Evolutionary conservation across 225 moss, liverwort and hornwort species (phyloP), one percentile per base, ranked within the genome.

Genomic region (Sphagnum tenellum): DNA sequence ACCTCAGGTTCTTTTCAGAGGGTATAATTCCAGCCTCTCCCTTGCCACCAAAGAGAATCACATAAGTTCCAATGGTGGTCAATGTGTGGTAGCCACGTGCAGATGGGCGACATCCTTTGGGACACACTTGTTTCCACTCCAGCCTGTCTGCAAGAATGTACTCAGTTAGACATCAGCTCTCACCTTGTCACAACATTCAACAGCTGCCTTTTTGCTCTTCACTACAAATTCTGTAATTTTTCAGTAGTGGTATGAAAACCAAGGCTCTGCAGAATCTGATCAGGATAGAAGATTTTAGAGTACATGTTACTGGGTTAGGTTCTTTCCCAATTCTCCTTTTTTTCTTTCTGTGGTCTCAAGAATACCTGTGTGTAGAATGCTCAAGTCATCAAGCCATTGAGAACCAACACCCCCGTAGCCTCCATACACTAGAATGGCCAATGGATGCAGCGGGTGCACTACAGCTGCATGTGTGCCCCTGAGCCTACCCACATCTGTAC

Each of bases 21-120:
- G 81, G 67, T 45, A 88, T 46, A 59, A 91, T 89, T 48, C 94
- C 94, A 47, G 49, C 74, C 9, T 86, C 84, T 29, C 83, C 80
- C 79, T 94, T 94, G 5, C 94, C 94, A 5, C 94, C 94, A 61
- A 85, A 91, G 3, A 91, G 67, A 11, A 86, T 66, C 48, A 94
- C 73, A 59, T 77, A 82, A 56, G 69, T 75, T 47, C 94, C 91
- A 45, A 91, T 77, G 8, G 81, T 74, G 62, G 82, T 88, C 65
- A 91, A 91, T 4, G 91, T 89, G 60, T 94, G 94, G 71, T 94
- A 94, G 2, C 94, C 94, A 66, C 91, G 76, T 45, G 81, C 87
- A 53, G 71, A 68, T 8, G 94, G 94, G 13, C 79, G 51, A 49
- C 74, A 47, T 12, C 94, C 94, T 73, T 71, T 82, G 3, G 89